Evolutionary conservation across 345 rosid genomes (phyloP).

Genomic region (Camelina hispida): DNA sequence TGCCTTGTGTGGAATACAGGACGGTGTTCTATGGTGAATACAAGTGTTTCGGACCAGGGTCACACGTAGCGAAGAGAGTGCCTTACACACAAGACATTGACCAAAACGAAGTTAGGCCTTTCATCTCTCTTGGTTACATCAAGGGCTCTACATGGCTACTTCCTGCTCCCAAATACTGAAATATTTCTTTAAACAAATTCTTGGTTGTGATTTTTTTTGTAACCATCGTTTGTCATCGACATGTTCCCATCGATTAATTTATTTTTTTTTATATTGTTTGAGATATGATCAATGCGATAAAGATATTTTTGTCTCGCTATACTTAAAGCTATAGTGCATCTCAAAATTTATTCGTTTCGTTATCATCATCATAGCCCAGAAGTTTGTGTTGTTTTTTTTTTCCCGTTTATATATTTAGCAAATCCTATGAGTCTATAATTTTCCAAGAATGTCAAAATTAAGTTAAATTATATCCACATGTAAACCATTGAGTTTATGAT

Average conservation of each 20-base stretch:
- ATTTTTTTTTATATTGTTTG: neutral
- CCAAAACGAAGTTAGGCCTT: conserved; percentile 34
- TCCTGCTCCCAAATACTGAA: conserved; percentile 45
- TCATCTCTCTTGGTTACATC: conserved; percentile 43
- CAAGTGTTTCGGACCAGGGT: conserved; percentile 59
- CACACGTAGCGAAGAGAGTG: conserved; percentile 40
- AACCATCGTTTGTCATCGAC: neutral
- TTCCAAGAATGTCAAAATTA: neutral
- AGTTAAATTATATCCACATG: neutral
- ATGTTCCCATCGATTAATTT: conserved; percentile 12
- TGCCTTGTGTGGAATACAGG: conserved; percentile 39
- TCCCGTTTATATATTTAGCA: neutral
- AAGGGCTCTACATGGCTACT: conserved; percentile 45
- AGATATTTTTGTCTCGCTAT: neutral
- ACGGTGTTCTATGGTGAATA: conserved; percentile 58
- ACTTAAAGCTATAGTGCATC: neutral
- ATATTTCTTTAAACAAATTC: neutral
- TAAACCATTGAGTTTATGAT: neutral
- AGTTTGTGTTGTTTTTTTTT: neutral
- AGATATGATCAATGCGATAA: neutral
- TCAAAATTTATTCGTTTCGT: neutral
- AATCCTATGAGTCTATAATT: neutral
- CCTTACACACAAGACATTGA: conserved; percentile 48
- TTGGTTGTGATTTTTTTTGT: conserved; percentile 1
- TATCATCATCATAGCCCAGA: neutral